Evolutionary conservation across 352 stramenopile genomes (phyloP).

Genomic region (Pythium aristosporum): DNA sequence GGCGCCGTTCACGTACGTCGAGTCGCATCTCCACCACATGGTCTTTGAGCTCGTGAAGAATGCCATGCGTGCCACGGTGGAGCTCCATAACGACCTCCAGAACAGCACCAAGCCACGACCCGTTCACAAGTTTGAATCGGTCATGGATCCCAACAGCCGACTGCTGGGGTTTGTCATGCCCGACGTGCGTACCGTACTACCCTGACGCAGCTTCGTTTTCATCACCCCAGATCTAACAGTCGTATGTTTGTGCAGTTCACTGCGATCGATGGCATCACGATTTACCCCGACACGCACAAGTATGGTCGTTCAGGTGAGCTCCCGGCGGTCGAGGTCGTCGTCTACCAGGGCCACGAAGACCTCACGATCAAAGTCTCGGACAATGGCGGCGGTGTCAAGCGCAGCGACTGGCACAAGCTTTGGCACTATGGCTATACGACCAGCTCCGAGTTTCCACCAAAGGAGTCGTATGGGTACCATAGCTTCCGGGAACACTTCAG

Average conservation of each 20-base stretch:
- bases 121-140: constrained; percentile 53
- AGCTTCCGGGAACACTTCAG: constrained; percentile 88
- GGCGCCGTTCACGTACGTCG: constrained; percentile 79
- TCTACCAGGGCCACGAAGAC: constrained; percentile 95
- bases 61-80: constrained; percentile 96
- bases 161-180: constrained; percentile 76
- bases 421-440: constrained; percentile 99
- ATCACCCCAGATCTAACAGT: not conserved
- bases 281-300: constrained; percentile 77
- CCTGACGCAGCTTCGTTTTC: not conserved
- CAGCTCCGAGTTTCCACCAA: constrained; percentile 60
- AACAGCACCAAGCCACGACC: constrained; percentile 34
- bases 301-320: constrained; percentile 54
- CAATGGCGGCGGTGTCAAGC: constrained; percentile 96
- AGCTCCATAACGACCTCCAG: constrained; percentile 87
- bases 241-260: constrained; percentile 5
- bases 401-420: constrained; percentile 96
- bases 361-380: constrained; percentile 98
- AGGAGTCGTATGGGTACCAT: constrained; percentile 64
- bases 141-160: constrained; percentile 68
- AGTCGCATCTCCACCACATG: constrained; percentile 85
- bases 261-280: constrained; percentile 44
- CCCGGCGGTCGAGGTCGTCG: constrained; percentile 96
- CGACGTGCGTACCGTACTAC: constrained; percentile 34
- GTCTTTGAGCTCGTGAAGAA: constrained; percentile 99